Conservation (phyloP, 345 rosid species). For the Camelina sativa region DNA sequence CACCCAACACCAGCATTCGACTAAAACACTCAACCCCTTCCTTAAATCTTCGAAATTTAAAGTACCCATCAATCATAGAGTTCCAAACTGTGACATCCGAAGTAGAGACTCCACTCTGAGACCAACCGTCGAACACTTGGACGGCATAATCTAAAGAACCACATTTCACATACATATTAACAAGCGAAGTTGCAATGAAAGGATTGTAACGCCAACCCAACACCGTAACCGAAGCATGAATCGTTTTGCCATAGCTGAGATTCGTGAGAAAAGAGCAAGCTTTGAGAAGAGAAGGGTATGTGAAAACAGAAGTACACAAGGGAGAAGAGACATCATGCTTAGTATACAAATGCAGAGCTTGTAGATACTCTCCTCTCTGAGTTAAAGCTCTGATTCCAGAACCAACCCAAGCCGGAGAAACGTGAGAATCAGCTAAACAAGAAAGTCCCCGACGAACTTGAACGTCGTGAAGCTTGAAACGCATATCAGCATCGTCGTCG, state of each 20-base stretch:
- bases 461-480: slow-evolving; percentile 41
- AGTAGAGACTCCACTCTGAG: slow-evolving; percentile 36
- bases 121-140: slow-evolving; percentile 68
- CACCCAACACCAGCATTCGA: slow-evolving; percentile 57
- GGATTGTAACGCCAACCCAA: slow-evolving; percentile 58
- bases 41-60: slow-evolving; percentile 48
- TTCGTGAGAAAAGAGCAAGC: slow-evolving; percentile 58
- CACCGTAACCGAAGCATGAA: slow-evolving; percentile 57
- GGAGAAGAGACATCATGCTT: slow-evolving; percentile 44
- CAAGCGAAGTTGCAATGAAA: slow-evolving; percentile 66
- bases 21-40: slow-evolving; percentile 60
- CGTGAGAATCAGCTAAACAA: slow-evolving; percentile 34
- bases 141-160: slow-evolving; percentile 62
- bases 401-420: slow-evolving; percentile 36
- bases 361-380: slow-evolving; percentile 47
- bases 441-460: slow-evolving; percentile 43
- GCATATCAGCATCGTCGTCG: slow-evolving; percentile 45
- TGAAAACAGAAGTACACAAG: slow-evolving; percentile 48
- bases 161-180: slow-evolving; percentile 65
- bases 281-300: slow-evolving; percentile 72
- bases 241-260: slow-evolving; percentile 54
- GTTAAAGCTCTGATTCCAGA: slow-evolving; percentile 55
- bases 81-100: slow-evolving; percentile 75
- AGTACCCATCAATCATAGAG: slow-evolving; percentile 65
- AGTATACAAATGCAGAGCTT: slow-evolving; percentile 61